phyloP scores from a whole-genome alignment of 805 yeast genomes.

The Teunomyces aglyptinius region DNA sequence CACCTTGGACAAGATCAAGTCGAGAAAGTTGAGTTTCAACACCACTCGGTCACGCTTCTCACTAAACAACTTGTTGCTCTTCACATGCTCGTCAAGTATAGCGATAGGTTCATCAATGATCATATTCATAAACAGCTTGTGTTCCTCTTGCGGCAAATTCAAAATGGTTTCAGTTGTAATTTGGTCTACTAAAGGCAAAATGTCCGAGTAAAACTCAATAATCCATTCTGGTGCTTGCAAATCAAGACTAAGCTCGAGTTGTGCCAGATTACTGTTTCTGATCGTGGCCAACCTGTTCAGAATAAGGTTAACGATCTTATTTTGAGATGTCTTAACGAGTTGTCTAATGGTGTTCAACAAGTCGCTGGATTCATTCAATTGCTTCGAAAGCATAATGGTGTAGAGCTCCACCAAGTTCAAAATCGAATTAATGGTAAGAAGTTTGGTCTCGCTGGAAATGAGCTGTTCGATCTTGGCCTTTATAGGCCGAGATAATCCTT shows the following conservation, averaged over 20 bases:
- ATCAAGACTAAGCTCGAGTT: slow-evolving; percentile 47
- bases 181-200: slow-evolving; percentile 56
- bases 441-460: slow-evolving; percentile 60
- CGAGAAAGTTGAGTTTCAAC: slow-evolving; percentile 58
- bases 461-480: slow-evolving; percentile 67
- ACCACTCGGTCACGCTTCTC: slow-evolving; percentile 38
- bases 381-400: slow-evolving; percentile 61
- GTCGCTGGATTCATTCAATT: slow-evolving; percentile 21
- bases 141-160: slow-evolving; percentile 34
- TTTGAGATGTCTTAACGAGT: slow-evolving; percentile 25
- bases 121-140: slow-evolving; percentile 36
- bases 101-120: slow-evolving; percentile 48
- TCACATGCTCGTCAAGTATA: slow-evolving; percentile 34
- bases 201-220: slow-evolving; percentile 58
- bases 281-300: slow-evolving; percentile 32
- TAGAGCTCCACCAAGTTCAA: slow-evolving; percentile 67
- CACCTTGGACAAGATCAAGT: slow-evolving; percentile 54
- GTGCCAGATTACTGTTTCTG: slow-evolving; percentile 35
- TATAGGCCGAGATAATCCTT: slow-evolving; percentile 56
- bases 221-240: slow-evolving; percentile 85
- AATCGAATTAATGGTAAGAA: slow-evolving; percentile 55
- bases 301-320: slow-evolving; percentile 24
- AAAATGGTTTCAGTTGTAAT: slow-evolving; percentile 38
- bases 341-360: slow-evolving; percentile 23
- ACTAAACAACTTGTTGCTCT: slow-evolving; percentile 23